These are phyloP conservation scores for Phylloporus rhodoxanthus DNA, from an alignment of 768 basidiomycete genomes.

Conservation along the genomic window DNA sequence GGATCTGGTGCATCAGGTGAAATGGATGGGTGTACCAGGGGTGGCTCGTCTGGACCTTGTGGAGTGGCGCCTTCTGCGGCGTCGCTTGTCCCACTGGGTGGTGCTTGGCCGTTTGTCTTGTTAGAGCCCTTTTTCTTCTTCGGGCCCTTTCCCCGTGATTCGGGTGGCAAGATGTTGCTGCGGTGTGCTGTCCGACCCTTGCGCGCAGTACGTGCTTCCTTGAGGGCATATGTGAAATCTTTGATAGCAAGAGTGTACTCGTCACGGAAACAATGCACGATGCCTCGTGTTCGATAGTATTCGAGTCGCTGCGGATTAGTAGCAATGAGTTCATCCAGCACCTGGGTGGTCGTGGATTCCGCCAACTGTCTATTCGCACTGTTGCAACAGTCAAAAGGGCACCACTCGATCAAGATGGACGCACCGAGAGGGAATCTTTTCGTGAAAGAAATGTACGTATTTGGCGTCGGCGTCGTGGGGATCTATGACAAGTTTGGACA, in stretches of 20 bases:
- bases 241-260: constrained; percentile 69
- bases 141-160: constrained; percentile 39
- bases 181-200: constrained; percentile 57
- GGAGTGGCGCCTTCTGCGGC: constrained; percentile 35
- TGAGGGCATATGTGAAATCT: constrained; percentile 77
- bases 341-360: constrained; percentile 72
- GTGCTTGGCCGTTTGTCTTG: constrained; percentile 58
- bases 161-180: constrained; percentile 34
- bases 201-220: constrained; percentile 67
- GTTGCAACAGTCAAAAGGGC: constrained; percentile 14
- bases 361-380: constrained; percentile 63
- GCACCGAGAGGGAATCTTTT: constrained; percentile 89
- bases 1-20: constrained; percentile 79
- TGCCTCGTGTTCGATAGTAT: constrained; percentile 84
- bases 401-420: constrained; percentile 18
- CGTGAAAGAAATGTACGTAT: constrained; percentile 93
- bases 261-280: constrained; percentile 84
- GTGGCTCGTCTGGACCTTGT: constrained; percentile 46
- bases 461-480: constrained; percentile 71
- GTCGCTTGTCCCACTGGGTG: constrained; percentile 58
- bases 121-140: constrained; percentile 50
- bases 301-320: constrained; percentile 71
- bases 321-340: constrained; percentile 75
- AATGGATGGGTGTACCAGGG: constrained; percentile 63
- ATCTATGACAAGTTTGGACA: constrained; percentile 39